Conservation (phyloP, 805 yeast species). For the Komagataella phaffii region DNA sequence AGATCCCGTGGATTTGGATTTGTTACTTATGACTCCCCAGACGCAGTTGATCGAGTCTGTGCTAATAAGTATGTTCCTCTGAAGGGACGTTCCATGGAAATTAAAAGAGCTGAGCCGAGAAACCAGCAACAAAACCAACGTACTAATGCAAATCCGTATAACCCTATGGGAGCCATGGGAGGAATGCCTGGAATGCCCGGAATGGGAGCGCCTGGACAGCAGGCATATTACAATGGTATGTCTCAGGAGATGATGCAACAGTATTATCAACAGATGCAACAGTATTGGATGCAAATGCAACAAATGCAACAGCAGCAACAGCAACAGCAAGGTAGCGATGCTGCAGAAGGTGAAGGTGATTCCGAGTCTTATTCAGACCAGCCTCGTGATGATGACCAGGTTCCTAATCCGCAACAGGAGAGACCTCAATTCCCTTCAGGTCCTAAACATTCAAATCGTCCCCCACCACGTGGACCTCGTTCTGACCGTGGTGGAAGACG, state of each 20-base stretch:
- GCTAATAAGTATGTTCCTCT: conserved; percentile 70
- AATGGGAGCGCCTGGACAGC: conserved; percentile 1
- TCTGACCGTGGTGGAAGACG: conserved; percentile 6
- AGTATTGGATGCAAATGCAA: conserved; percentile 48
- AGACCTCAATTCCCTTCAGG: conserved; percentile 17
- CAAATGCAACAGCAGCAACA: conserved; percentile 30
- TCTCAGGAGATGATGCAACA: conserved; percentile 48
- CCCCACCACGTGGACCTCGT: conserved; percentile 3
- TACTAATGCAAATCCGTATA: conserved; percentile 7
- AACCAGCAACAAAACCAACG: conserved; percentile 36
- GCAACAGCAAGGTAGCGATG: conserved; percentile 8
- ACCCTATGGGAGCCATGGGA: conserved; percentile 4
- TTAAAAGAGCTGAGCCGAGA: conserved; percentile 75
- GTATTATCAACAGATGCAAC: conserved; percentile 48
- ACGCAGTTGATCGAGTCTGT: conserved; percentile 83
- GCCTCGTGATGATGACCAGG: conserved; percentile 16
- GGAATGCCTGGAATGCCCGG: conserved; percentile 1
- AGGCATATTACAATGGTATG: conserved; percentile 9
- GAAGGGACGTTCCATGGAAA: conserved; percentile 78
- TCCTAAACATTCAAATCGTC: conserved; percentile 9
- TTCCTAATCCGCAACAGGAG: conserved; percentile 22
- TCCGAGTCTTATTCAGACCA: conserved; percentile 5
- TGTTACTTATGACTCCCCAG: conserved; percentile 89
- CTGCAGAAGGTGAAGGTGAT: neutral
- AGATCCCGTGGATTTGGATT: conserved; percentile 96